Base-by-base conservation (phyloP, 2,329 filamentous ascomycete genomes). In the Exophiala sideris region DNA sequence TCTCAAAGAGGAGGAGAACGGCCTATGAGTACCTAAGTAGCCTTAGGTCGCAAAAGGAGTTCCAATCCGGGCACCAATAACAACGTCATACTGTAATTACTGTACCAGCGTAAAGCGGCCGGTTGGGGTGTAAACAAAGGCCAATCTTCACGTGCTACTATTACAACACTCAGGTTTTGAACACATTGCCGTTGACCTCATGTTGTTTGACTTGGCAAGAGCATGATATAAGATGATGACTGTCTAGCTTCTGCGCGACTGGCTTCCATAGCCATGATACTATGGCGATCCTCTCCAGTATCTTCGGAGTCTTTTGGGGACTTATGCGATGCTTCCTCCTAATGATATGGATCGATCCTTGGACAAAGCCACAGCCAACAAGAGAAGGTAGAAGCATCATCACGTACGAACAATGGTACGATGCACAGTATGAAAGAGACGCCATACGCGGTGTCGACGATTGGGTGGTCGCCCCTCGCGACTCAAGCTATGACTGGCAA, bases 401-500 rank as follows among this genome's bases (percentile, higher is more conserved):
- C 33, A 56, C 45, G 12, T 59, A 59, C 33, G 57, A 57, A 34
- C 48, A 47, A 6, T 59, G 51, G 50, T 45, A 50, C 36, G 33
- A 33, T 6, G 35, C 35, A 34, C 50, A 57, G 10, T 49, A 40
- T 16, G 47, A 52, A 14, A 36, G 20, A 21, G 58, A 60, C 48
- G 52, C 48, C n/a, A 48, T 60, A 8, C 49, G 45, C 41, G 55
- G 55, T 7, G 44, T 54, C 24, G 56, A 58, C 46, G 47, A 53
- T 9, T 60, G 58, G 58, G 48, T 47, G 9, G 44, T 18, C 5
- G 10, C 38, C n/a, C 52, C 56, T 21, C 51, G 49, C 18, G 40
- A 60, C 39, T 14, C 49, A 11, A 36, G 16, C 14, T 61, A 61
- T 24, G 58, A 61, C 40, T 61, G 56, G 58, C 48, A 58, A 7